phyloP scores from a whole-genome alignment of 176 grass and related monocot genomes.

The Hordeum marinum region DNA sequence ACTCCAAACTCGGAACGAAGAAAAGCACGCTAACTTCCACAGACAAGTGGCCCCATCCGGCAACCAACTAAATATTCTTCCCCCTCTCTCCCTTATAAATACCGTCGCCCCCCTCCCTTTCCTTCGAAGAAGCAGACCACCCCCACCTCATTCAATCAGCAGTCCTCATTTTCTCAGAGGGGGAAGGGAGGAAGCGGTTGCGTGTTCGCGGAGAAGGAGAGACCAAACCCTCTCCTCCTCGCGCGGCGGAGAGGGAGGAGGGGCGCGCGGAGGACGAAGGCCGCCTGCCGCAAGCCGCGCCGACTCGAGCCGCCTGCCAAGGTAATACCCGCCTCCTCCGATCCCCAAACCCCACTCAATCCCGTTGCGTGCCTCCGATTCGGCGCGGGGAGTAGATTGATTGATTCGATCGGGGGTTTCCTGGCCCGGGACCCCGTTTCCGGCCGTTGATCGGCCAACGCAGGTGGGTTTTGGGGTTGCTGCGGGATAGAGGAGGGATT shows the following conservation, averaged over 20 bases:
- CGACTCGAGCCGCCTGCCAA: constrained; percentile 2
- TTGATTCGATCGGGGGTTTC: constrained; percentile 1
- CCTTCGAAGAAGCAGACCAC: not conserved
- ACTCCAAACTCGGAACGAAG: not conserved
- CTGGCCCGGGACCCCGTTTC: not conserved
- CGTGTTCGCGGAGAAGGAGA: constrained; percentile 26
- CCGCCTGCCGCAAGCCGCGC: not conserved
- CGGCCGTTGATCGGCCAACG: not conserved
- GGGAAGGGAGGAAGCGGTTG: constrained; percentile 13
- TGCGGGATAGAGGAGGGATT: not conserved
- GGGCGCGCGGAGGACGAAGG: not conserved
- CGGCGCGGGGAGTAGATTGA: not conserved
- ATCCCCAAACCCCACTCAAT: constrained; percentile 18
- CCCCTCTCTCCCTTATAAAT: not conserved
- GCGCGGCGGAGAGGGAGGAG: not conserved
- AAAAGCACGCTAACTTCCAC: not conserved
- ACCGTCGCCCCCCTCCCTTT: not conserved
- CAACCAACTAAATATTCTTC: not conserved
- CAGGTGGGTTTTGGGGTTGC: not conserved
- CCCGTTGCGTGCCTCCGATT: constrained; percentile 9
- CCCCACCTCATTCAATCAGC: not conserved
- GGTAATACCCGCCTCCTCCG: constrained; percentile 27
- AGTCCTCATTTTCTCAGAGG: not conserved
- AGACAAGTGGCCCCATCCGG: not conserved
- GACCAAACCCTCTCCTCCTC: constrained; percentile 2